Base-by-base conservation (phyloP, 1,284 basidiomycete genomes). In the Volvariella surrecta region DNA sequence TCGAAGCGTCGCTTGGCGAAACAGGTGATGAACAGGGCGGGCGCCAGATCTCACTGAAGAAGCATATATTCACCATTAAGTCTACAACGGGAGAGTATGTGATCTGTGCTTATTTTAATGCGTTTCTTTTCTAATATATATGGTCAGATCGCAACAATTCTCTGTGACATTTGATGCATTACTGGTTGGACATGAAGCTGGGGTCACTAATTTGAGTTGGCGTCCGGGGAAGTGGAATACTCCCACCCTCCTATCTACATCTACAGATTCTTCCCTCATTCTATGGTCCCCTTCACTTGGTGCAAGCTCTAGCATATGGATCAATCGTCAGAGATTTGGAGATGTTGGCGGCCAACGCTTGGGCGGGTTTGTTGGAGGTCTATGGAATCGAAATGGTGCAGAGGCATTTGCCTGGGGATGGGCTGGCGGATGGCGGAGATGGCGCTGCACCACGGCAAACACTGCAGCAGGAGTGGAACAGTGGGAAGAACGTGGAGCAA, bases 251-350 rank as follows among this genome's bases (percentile, higher is more conserved):
- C 70, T 96, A 8, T 93, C 90, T 10, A 85, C 89, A 2, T 94
- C 94, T 0, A 83, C 87, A 0, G 93, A 97, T 62, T 93, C 92
- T 30, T 96, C 92, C 10, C 60, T 96, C 30, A 94, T 96, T 48
- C 64, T 96, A 39, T 98, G 93, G 93, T 82, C 85, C 1, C 89
- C 89, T 1, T 60, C 72, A 2, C 59, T 77, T 2, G 50, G 68
- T 13, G 55, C 67, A 8, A 63, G 73, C 1, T 72, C 77, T 15
- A 79, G 82, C 1, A 76, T 97, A 37, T 97, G 94, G 94, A 81
- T 91, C 37, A 91, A 87, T 48, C 68, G 74, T 17, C 85, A 90
- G 54, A 80, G 93, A 3, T 97, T 97, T 57, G 93, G 93, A 31
- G 90, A 96, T 50, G 74, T 97, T 37, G 89, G 89, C 18, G 90